phyloP scores from a whole-genome alignment of 345 rosid species.

The Gynandropsis gynandra region DNA sequence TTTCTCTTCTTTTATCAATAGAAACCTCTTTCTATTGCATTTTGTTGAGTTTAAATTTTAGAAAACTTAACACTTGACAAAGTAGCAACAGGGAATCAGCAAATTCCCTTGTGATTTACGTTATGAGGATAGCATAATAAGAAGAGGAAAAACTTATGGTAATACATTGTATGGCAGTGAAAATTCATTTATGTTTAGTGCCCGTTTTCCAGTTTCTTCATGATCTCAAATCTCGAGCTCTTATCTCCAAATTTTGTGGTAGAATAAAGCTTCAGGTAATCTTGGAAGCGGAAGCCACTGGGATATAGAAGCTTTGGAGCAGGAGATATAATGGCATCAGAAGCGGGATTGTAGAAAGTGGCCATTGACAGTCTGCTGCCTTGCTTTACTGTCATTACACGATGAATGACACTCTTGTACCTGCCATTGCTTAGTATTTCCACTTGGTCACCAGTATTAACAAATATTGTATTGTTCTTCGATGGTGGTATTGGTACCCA shows the following conservation, averaged over 20 bases:
- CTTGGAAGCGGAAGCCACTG: slow-evolving; percentile 48
- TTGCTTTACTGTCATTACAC: slow-evolving; percentile 61
- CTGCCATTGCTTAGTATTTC: slow-evolving; percentile 83
- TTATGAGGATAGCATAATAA: slow-evolving; percentile 18
- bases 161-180: slow-evolving; percentile 1
- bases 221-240: slow-evolving; percentile 50
- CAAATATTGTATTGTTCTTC: slow-evolving; percentile 65
- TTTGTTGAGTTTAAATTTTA: no score
- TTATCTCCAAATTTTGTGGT: slow-evolving; percentile 67
- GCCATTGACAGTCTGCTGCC: slow-evolving; percentile 91
- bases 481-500: slow-evolving; percentile 83
- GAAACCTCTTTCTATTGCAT: no score
- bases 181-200: slow-evolving; percentile 6
- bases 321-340: slow-evolving; percentile 70
- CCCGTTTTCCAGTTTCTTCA: slow-evolving; percentile 48
- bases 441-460: slow-evolving; percentile 76
- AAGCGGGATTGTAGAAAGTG: slow-evolving; percentile 77
- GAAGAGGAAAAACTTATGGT: background rate
- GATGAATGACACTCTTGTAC: slow-evolving; percentile 67
- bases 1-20: no score
- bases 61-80: no score
- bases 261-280: slow-evolving; percentile 69
- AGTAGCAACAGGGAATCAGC: slow-evolving; percentile 10
- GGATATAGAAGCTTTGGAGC: slow-evolving; percentile 67
- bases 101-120: slow-evolving; percentile 16